A percentile compares a stretch with the other conserved stretches of the same genome.
Evolutionary conservation across 306 rosid species (phyloP).

Genomic region (Casuarina glauca): DNA sequence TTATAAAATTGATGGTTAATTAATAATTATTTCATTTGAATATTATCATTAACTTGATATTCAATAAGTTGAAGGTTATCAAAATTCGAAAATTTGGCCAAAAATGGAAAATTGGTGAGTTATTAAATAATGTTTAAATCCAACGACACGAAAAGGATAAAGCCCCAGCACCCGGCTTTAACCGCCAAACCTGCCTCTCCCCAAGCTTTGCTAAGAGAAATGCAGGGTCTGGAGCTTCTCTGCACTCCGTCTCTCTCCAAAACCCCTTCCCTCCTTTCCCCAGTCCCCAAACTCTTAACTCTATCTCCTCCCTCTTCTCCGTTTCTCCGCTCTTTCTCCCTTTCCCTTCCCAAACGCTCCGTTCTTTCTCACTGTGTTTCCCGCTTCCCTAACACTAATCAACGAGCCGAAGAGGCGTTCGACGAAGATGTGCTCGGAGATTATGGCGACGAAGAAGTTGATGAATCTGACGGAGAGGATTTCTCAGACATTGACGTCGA

Average conservation of each 20-base stretch:
- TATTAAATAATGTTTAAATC: not conserved
- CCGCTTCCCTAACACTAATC: conserved; percentile 9
- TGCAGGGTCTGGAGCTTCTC: conserved; percentile 38
- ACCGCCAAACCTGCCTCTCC: conserved; percentile 33
- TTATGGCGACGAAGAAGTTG: conserved; percentile 9
- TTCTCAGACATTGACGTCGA: conserved; percentile 41
- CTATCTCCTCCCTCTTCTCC: conserved; percentile 23
- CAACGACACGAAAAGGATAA: conserved; percentile 25
- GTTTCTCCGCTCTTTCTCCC: not conserved
- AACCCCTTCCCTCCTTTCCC: conserved; percentile 31
- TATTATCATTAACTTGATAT: no score
- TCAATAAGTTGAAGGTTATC: no score
- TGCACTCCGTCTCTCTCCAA: conserved; percentile 29
- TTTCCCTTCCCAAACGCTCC: conserved; percentile 2
- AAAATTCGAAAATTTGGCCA: no score
- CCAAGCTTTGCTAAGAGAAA: conserved; percentile 20
- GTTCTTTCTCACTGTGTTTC: conserved; percentile 35
- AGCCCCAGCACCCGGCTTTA: conserved; percentile 22
- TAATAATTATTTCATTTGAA: no score
- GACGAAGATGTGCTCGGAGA: conserved; percentile 27
- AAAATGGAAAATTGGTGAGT: no score
- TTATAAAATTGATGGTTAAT: no score
- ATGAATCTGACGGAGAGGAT: conserved; percentile 35
- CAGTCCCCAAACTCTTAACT: conserved; percentile 24
- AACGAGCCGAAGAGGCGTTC: not conserved